Base-by-base conservation (phyloP, 139 green algal genomes). In the Chlorella sp. region DNA sequence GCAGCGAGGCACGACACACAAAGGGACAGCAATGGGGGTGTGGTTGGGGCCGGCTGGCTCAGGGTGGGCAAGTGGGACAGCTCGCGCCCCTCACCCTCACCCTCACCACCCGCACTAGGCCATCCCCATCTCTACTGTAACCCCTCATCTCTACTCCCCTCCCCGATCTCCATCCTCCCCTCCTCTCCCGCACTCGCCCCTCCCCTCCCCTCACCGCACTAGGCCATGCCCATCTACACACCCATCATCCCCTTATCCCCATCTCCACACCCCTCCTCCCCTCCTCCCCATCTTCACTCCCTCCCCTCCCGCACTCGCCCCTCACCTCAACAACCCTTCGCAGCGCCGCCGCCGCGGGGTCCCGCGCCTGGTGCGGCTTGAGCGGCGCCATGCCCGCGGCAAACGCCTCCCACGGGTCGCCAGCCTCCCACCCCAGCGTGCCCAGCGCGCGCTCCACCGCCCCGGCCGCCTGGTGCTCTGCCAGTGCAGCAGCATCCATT, bases 281-380 rank as follows among this genome's bases (percentile, higher is more conserved):
- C 3, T 3, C 64, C 64, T n/a, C 22, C 64, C 21, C 22, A 7
- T 14, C 64, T 73, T 14, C 64, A 7, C 3, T 14, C 21, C 22
- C 32, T 34, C 12, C 28, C 28, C 69, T 77, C 69, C 69, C 69
- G 22, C 73, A 16, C 36, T 24, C 16, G 30, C 22, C 1, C 98
- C 91, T 26, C 96, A 94, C 69, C 89, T 94, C 36, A 40, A 91
- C 88, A 40, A 84, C 79, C 24, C 30, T 57, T 4, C 48, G 64
- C 83, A 96, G 88, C 30, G 89, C 64, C 0, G 73, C 53, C 1
- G 61, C 86, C 0, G 78, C 84, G 24, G 93, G 88, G 64, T 94
- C 93, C 57, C 42, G 16, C 18, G 85, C 66, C n/a, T 87, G 91
- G 93, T 97, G 95, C 37, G 95, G 95, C 90, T 95, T 94, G 75